These are phyloP conservation scores for Nicotiana attenuata DNA, from an alignment of 257 asterid genomes.

Conservation along the genomic window DNA sequence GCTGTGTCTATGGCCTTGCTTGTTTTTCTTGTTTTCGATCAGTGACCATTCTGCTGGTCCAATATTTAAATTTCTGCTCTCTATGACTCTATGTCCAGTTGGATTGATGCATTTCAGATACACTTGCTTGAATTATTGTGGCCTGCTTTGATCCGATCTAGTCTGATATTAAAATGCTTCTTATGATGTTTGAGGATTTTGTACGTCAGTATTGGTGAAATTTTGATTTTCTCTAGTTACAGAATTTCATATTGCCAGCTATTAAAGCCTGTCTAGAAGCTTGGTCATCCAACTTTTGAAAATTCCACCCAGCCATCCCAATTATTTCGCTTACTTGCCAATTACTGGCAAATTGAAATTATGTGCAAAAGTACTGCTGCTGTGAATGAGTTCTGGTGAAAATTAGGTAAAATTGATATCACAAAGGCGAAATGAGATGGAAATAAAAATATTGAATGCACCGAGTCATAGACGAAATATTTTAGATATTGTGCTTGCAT, in stretches of 20 bases:
- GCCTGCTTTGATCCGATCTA: not conserved
- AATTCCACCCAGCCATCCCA: not conserved
- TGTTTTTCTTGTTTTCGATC: not conserved
- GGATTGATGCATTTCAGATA: not conserved
- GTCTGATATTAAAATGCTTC: not conserved
- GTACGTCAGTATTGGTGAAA: not conserved
- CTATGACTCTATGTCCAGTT: not conserved
- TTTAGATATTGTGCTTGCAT: not conserved
- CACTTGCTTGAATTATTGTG: slow-evolving; percentile 6
- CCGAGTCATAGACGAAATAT: not conserved
- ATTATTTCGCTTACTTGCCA: not conserved
- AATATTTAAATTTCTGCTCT: not conserved
- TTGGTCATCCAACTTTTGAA: not conserved
- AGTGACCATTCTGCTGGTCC: not conserved
- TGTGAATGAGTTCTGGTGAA: slow-evolving; percentile 2
- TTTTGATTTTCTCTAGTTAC: not conserved
- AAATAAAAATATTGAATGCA: not conserved
- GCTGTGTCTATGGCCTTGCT: not conserved
- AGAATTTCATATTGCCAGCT: not conserved
- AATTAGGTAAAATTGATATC: not conserved
- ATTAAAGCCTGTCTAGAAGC: not conserved
- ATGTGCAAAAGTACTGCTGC: not conserved
- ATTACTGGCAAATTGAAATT: not conserved
- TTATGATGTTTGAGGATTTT: not conserved
- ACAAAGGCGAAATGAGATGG: not conserved